These are phyloP conservation scores for Gaillardinia entomophila DNA, from an alignment of 805 yeast genomes.

Conservation along the genomic window DNA sequence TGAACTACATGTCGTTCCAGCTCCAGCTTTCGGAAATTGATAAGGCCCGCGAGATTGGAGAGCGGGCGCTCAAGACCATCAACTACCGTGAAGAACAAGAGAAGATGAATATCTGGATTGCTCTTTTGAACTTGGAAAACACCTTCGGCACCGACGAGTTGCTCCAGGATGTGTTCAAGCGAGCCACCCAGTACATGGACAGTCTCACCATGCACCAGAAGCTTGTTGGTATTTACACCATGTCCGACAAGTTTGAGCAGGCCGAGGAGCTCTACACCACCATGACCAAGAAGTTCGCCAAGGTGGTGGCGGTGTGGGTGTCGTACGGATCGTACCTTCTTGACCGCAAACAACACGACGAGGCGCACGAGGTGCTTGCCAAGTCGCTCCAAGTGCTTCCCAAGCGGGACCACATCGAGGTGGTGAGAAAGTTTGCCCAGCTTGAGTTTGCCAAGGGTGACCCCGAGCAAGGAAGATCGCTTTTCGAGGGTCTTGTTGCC, in stretches of 20 bases:
- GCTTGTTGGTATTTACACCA: conserved; percentile 65
- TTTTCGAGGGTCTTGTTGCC: conserved; percentile 85
- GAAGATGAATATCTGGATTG: conserved; percentile 93
- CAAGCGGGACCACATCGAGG: conserved; percentile 68
- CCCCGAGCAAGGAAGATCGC: conserved; percentile 88
- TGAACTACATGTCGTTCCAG: conserved; percentile 98
- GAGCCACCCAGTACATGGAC: conserved; percentile 90
- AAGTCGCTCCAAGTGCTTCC: conserved; percentile 68
- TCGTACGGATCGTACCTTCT: conserved; percentile 72
- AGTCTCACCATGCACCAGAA: conserved; percentile 75
- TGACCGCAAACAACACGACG: conserved; percentile 49
- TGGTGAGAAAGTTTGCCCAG: conserved; percentile 84
- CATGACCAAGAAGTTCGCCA: conserved; percentile 74
- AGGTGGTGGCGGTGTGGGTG: conserved; percentile 70
- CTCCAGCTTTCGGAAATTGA: conserved; percentile 90
- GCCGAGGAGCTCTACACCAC: conserved; percentile 65
- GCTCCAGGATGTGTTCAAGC: conserved; percentile 72
- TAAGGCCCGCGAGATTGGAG: conserved; percentile 89
- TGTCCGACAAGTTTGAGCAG: conserved; percentile 64
- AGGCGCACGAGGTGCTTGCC: conserved; percentile 69
- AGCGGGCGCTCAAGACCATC: conserved; percentile 87
- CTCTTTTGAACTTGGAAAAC: conserved; percentile 87
- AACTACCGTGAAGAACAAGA: conserved; percentile 89
- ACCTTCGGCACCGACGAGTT: conserved; percentile 86
- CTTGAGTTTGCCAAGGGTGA: conserved; percentile 85